Conservation (phyloP, 129 eudicot species). For the Flaveria trinervia region DNA sequence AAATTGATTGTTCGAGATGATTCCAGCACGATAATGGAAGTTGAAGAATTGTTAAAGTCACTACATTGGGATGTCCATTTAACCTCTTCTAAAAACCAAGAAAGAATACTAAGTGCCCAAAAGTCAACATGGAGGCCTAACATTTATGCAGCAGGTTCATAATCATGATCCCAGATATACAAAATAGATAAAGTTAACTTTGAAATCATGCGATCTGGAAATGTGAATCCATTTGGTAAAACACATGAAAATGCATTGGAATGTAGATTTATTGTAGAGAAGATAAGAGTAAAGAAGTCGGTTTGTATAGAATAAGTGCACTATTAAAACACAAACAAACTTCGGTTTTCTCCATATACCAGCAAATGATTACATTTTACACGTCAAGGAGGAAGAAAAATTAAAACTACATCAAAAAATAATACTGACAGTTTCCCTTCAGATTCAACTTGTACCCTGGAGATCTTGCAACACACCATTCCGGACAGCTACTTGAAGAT, state of each 20-base stretch:
- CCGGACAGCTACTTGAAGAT: conserved; percentile 57
- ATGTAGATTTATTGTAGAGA: background rate
- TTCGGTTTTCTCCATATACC: conserved; percentile 19
- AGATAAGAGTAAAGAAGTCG: conserved; percentile 4
- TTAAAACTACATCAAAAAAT: conserved; percentile 24
- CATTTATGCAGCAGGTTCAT: conserved; percentile 39
- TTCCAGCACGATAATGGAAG: conserved; percentile 50
- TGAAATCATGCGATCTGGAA: conserved; percentile 14
- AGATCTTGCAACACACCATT: conserved; percentile 64
- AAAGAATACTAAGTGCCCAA: conserved; percentile 66
- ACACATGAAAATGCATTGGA: conserved; percentile 4
- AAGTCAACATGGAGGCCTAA: conserved; percentile 80
- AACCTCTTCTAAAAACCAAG: conserved; percentile 52
- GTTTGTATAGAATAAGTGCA: conserved; percentile 13
- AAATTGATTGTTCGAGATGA: conserved; percentile 75
- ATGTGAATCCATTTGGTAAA: conserved; percentile 26
- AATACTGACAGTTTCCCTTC: conserved; percentile 16
- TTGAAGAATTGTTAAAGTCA: conserved; percentile 70
- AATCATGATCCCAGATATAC: conserved; percentile 32
- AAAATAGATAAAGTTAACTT: conserved; percentile 22
- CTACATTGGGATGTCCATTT: conserved; percentile 76
- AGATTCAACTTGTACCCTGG: conserved; percentile 45
- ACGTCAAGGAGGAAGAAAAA: conserved; percentile 25
- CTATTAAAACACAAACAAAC: conserved; percentile 13
- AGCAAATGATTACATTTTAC: conserved; percentile 27